These are phyloP conservation scores for Starmerella ratchasimensis DNA, from an alignment of 805 yeast species.

Conservation along the genomic window DNA sequence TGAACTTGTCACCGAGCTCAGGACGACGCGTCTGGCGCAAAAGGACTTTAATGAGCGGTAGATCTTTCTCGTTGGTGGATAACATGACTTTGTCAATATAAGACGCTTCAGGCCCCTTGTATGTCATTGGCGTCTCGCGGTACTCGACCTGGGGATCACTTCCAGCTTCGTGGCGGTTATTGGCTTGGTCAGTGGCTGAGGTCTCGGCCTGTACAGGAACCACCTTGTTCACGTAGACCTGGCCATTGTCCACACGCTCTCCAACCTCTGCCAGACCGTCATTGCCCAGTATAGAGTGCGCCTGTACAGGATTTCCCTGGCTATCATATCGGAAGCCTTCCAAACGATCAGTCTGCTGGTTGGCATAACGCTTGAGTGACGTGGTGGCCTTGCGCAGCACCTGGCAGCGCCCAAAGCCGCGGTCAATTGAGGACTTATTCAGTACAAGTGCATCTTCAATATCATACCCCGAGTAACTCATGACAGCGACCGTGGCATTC, in stretches of 20 bases:
- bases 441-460: conserved; percentile 96
- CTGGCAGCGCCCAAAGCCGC: conserved; percentile 98
- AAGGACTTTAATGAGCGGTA: conserved; percentile 81
- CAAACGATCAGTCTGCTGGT: conserved; percentile 81
- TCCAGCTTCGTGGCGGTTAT: conserved; percentile 20
- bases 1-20: conserved; percentile 92
- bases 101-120: conserved; percentile 90
- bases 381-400: conserved; percentile 85
- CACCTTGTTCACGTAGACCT: conserved; percentile 83
- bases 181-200: neutral
- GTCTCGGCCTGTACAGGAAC: conserved; percentile 72
- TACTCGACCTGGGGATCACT: conserved; percentile 39
- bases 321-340: conserved; percentile 77
- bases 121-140: conserved; percentile 80
- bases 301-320: conserved; percentile 47
- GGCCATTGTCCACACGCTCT: conserved; percentile 77
- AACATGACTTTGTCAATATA: conserved; percentile 96
- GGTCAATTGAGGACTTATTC: conserved; percentile 82
- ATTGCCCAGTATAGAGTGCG: conserved; percentile 75
- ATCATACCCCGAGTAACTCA: conserved; percentile 98
- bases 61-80: conserved; percentile 90
- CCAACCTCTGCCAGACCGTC: conserved; percentile 98
- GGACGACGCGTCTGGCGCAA: conserved; percentile 94
- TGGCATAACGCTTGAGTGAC: conserved; percentile 78
- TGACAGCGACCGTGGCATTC: conserved; percentile 96